Evolutionary conservation across 2,329 filamentous ascomycete species (phyloP).

Genomic region (Elsinoe necatrix): DNA sequence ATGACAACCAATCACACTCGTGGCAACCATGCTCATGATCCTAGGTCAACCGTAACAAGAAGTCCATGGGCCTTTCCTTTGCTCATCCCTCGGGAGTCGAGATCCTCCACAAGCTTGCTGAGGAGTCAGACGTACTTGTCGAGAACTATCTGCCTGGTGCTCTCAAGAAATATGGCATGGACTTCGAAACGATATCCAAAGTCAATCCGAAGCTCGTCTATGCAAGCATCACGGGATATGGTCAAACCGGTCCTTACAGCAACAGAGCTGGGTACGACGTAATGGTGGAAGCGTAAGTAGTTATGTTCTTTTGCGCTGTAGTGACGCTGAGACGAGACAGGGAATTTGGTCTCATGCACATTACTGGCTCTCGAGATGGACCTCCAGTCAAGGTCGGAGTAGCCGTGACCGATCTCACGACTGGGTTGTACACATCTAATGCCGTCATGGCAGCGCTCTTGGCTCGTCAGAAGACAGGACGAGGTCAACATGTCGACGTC

Average conservation of each 20-base stretch:
- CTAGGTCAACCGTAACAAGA: constrained; percentile 94
- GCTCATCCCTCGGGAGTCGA: constrained; percentile 74
- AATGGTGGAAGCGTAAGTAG: constrained; percentile 77
- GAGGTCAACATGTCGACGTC: constrained; percentile 87
- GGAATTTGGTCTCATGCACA: constrained; percentile 97
- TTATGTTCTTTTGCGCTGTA: constrained; percentile 19
- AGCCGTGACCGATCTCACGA: constrained; percentile 91
- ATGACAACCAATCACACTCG: constrained; percentile 26
- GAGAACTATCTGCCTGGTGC: constrained; percentile 93
- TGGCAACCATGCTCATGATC: not conserved
- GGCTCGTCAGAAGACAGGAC: constrained; percentile 62
- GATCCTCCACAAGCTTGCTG: constrained; percentile 76
- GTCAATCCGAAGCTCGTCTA: constrained; percentile 88
- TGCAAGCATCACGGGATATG: constrained; percentile 93
- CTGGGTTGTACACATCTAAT: constrained; percentile 89
- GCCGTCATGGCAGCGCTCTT: constrained; percentile 89
- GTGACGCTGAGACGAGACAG: constrained; percentile 23
- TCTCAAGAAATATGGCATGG: constrained; percentile 82
- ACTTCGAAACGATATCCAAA: constrained; percentile 69
- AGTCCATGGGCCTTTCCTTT: constrained; percentile 85
- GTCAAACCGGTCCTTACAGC: constrained; percentile 85
- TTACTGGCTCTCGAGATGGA: constrained; percentile 79
- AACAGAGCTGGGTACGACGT: constrained; percentile 91
- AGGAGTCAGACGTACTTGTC: constrained; percentile 82
- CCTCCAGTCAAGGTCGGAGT: constrained; percentile 96